phyloP scores from a whole-genome alignment of 495 filamentous ascomycete species.

The Lentithecium fluviatile region DNA sequence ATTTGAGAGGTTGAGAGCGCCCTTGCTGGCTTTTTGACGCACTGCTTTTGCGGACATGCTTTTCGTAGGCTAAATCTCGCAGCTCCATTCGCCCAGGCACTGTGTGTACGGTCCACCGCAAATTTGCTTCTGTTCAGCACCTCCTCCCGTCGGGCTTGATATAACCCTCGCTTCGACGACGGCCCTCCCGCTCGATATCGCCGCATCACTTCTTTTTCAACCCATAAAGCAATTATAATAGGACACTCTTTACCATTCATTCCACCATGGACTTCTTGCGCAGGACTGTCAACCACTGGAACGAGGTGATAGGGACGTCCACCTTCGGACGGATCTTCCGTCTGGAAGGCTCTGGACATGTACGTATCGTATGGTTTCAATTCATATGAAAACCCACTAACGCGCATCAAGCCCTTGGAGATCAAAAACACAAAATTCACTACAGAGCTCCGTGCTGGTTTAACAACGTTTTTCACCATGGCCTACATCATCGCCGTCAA shows the following conservation, averaged over 20 bases:
- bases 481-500: constrained; percentile 76
- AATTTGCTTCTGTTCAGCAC: background rate
- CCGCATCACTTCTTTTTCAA: background rate
- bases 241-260: background rate
- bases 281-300: constrained; percentile 18
- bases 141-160: background rate
- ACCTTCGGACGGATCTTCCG: constrained; percentile 55
- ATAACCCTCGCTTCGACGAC: constrained; percentile 7
- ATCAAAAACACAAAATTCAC: constrained; percentile 72
- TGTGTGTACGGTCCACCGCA: no score
- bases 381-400: constrained; percentile 10
- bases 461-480: constrained; percentile 87
- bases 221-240: background rate
- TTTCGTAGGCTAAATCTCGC: background rate
- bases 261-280: constrained; percentile 27
- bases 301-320: constrained; percentile 26
- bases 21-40: constrained; percentile 11
- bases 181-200: no score
- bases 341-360: constrained; percentile 73
- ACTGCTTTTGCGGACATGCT: background rate
- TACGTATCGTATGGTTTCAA: constrained; percentile 43
- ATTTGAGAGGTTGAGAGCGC: constrained; percentile 18
- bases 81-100: no score
- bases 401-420: constrained; percentile 53
- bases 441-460: constrained; percentile 75